Conservation (phyloP, 139 green algal species). For the Coelastrella sp. region DNA sequence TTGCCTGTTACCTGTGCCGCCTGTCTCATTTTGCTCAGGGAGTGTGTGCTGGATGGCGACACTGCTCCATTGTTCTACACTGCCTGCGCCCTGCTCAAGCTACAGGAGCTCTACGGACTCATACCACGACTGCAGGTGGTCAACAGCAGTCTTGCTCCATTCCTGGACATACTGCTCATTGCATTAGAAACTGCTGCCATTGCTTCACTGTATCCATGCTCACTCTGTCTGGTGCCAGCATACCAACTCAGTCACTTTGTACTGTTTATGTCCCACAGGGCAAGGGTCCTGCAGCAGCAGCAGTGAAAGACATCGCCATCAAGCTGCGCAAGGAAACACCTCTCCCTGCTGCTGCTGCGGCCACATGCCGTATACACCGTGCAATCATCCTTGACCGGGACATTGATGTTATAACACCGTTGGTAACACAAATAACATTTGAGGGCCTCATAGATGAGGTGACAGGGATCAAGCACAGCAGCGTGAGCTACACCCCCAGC, state of each 20-base stretch:
- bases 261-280: slow-evolving; percentile 54
- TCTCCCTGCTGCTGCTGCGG: not conserved
- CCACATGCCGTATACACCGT: slow-evolving; percentile 51
- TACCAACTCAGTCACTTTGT: not conserved
- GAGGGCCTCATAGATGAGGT: slow-evolving; percentile 96
- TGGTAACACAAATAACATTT: slow-evolving; percentile 97
- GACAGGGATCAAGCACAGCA: slow-evolving; percentile 77
- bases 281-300: slow-evolving; percentile 77
- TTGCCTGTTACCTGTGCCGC: not conserved
- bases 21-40: not conserved
- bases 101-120: slow-evolving; percentile 78
- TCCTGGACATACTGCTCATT: no score
- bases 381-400: slow-evolving; percentile 85
- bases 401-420: slow-evolving; percentile 89
- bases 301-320: slow-evolving; percentile 78
- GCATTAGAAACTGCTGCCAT: no score
- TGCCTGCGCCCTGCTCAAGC: slow-evolving; percentile 74
- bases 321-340: slow-evolving; percentile 78
- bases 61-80: slow-evolving; percentile 72
- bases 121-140: slow-evolving; percentile 36
- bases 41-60: slow-evolving; percentile 81
- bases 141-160: not conserved
- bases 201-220: no score
- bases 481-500: slow-evolving; percentile 38
- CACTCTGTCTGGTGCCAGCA: no score